Percentiles rank a stretch among this genome's conserved stretches.
Conservation (phyloP, 306 rosid species). For the Glycine latifolia region DNA sequence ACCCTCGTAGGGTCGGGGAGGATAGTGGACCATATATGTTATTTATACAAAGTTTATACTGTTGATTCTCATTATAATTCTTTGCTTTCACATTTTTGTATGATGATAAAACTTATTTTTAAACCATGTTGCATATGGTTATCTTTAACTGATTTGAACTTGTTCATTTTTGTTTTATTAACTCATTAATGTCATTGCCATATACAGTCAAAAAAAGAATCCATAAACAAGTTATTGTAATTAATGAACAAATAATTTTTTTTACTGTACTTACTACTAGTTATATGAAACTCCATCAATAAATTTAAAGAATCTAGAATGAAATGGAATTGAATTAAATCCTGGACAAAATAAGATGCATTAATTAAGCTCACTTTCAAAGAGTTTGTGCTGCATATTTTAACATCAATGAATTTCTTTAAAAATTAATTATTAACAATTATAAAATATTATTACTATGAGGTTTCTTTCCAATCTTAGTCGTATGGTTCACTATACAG, state of each 20-base stretch:
- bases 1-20: neutral
- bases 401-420: no score
- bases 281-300: slow-evolving; percentile 30
- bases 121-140: slow-evolving; percentile 10
- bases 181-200: slow-evolving; percentile 2
- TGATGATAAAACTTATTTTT: slow-evolving; percentile 21
- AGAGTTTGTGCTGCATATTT: neutral
- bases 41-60: neutral
- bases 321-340: slow-evolving; percentile 26
- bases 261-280: slow-evolving; percentile 17
- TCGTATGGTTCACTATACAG: slow-evolving; percentile 17
- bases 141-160: slow-evolving; percentile 23
- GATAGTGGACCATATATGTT: neutral
- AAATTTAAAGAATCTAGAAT: slow-evolving; percentile 30
- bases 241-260: slow-evolving; percentile 7
- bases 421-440: no score
- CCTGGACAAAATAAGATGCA: slow-evolving; percentile 1
- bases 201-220: neutral
- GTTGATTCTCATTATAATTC: neutral
- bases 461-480: neutral
- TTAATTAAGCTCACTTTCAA: neutral
- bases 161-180: slow-evolving; percentile 31
- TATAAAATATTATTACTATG: no score
- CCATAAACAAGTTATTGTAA: slow-evolving; percentile 8
- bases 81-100: neutral